phyloP scores from a whole-genome alignment of 192 early-diverging fungal genomes.

The Phycomyces nitens region DNA sequence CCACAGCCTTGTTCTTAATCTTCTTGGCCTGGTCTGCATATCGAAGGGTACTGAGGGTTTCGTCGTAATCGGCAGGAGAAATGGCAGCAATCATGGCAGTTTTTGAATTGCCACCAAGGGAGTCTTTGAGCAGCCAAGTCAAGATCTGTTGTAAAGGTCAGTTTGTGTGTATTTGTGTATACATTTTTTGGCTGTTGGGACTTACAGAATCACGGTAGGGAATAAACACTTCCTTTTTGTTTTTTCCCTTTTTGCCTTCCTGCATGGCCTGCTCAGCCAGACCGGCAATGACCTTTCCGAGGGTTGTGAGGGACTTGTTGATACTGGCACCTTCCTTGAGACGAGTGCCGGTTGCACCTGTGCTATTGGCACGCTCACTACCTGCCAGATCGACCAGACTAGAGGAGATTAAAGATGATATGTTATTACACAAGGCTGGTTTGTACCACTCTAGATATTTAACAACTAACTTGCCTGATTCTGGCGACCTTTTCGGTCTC shows the following conservation, averaged over 20 bases:
- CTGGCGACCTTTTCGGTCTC: conserved; percentile 73
- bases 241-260: conserved; percentile 37
- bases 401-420: conserved; percentile 20
- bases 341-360: conserved; percentile 78
- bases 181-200: background rate
- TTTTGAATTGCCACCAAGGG: conserved; percentile 68
- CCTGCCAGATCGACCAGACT: conserved; percentile 92
- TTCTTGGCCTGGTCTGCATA: conserved; percentile 80
- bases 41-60: conserved; percentile 68
- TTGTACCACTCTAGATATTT: no score
- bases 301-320: conserved; percentile 86
- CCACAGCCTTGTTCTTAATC: conserved; percentile 74
- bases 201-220: conserved; percentile 88
- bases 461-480: conserved; percentile 53
- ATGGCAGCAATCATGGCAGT: conserved; percentile 67
- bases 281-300: conserved; percentile 93
- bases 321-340: conserved; percentile 93
- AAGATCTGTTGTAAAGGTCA: conserved; percentile 60
- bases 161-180: background rate
- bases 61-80: conserved; percentile 59
- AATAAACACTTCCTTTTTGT: conserved; percentile 57
- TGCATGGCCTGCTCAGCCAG: conserved; percentile 66
- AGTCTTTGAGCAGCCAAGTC: conserved; percentile 71
- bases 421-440: no score
- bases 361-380: conserved; percentile 84